phyloP scores from a whole-genome alignment of 2,329 filamentous ascomycete species.

The Trichoderma cornu-damae region DNA sequence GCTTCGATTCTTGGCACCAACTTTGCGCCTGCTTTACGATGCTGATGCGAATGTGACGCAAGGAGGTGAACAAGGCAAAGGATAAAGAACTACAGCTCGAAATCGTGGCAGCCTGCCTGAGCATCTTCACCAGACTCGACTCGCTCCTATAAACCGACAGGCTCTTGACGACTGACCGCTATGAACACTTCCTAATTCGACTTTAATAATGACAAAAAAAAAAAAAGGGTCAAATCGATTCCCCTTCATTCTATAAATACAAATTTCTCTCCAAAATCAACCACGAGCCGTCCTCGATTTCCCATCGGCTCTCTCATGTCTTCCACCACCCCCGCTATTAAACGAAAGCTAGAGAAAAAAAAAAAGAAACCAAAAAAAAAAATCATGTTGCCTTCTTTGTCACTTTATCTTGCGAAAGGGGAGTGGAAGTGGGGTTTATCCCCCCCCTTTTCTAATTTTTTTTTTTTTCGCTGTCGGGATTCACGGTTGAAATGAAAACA shows the following conservation, averaged over 20 bases:
- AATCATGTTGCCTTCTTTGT: conserved; percentile 7
- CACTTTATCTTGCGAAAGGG: conserved; percentile 2
- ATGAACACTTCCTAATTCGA: conserved; percentile 9
- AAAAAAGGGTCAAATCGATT: conserved; percentile 1
- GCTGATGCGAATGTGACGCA: background rate
- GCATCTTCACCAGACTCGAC: conserved; percentile 95
- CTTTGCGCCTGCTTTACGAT: background rate
- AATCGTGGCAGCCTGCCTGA: conserved; percentile 93
- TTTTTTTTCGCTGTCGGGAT: background rate
- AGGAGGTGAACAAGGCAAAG: conserved; percentile 78
- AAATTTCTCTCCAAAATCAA: background rate
- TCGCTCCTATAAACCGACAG: conserved; percentile 66
- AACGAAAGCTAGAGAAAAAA: background rate
- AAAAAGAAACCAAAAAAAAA: background rate
- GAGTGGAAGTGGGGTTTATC: background rate
- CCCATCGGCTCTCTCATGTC: background rate
- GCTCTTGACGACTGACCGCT: background rate
- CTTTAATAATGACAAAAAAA: conserved; percentile 10
- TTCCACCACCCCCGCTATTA: background rate
- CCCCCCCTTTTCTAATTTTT: background rate
- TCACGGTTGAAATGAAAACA: conserved; percentile 9
- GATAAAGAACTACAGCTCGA: conserved; percentile 96
- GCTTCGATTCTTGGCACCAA: too few species aligned
- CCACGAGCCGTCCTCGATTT: background rate
- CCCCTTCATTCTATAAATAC: background rate